Percentiles rank a stretch among this genome's conserved stretches.
These are phyloP conservation scores for Botrytis hyacinthi DNA, from an alignment of 2,329 filamentous ascomycete genomes.

Conservation along the genomic window DNA sequence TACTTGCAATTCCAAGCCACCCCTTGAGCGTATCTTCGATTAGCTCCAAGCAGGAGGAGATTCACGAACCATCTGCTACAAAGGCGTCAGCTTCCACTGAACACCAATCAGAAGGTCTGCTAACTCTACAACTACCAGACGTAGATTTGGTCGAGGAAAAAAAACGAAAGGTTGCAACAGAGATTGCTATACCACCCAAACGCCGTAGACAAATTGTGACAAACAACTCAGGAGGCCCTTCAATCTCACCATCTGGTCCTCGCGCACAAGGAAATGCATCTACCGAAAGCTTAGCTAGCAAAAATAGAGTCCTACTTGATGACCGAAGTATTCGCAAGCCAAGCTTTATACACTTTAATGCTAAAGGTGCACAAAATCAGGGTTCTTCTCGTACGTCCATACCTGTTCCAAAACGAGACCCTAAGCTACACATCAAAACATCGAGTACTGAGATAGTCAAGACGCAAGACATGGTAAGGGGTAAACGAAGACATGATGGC, in stretches of 20 bases:
- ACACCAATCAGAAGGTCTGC: background rate
- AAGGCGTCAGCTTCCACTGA: background rate
- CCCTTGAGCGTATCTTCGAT: background rate
- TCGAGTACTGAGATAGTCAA: constrained; percentile 11
- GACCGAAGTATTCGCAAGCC: constrained; percentile 28
- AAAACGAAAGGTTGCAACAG: constrained; percentile 12
- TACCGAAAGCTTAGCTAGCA: background rate
- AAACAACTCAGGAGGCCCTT: background rate
- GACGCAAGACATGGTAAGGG: background rate
- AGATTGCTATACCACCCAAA: background rate
- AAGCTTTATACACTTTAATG: constrained; percentile 28
- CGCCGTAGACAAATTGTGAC: background rate
- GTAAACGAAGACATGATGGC: constrained; percentile 2
- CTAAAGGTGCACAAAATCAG: constrained; percentile 30
- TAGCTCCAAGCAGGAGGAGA: background rate
- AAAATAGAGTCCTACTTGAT: constrained; percentile 17
- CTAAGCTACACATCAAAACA: background rate
- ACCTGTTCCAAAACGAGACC: background rate
- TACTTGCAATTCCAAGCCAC: background rate
- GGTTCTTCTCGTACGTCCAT: constrained; percentile 24
- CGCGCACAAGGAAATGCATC: background rate
- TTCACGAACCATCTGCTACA: background rate
- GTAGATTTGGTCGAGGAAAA: background rate
- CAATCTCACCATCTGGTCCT: background rate
- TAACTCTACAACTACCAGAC: background rate